phyloP scores from a whole-genome alignment of 768 basidiomycete genomes.

The Lyophyllum shimeji region DNA sequence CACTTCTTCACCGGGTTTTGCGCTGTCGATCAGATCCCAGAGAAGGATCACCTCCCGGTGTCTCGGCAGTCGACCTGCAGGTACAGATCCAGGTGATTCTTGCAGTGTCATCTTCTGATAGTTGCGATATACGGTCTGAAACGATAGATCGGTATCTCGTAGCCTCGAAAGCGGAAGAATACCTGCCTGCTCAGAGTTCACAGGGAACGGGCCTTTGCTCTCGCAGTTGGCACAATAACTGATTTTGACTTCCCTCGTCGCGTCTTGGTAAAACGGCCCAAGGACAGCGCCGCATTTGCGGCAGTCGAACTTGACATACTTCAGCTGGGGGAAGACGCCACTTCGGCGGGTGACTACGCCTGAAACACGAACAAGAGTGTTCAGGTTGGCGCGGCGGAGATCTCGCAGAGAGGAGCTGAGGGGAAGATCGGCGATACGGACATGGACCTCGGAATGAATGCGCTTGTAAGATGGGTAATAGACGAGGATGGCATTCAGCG shows the following conservation, averaged over 20 bases:
- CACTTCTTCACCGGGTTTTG: constrained; percentile 98
- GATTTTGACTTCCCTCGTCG: constrained; percentile 89
- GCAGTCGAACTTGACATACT: constrained; percentile 99
- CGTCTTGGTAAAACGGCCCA: constrained; percentile 98
- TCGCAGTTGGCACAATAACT: constrained; percentile 95
- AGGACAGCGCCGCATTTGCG: constrained; percentile 90
- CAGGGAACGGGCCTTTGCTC: constrained; percentile 90
- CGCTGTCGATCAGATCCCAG: constrained; percentile 97
- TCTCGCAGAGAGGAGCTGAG: constrained; percentile 89
- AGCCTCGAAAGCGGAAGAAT: too few species aligned
- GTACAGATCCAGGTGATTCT: constrained; percentile 96
- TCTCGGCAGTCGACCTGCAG: constrained; percentile 93
- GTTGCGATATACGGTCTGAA: constrained; percentile 93
- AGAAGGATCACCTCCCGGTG: constrained; percentile 96
- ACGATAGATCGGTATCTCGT: not conserved
- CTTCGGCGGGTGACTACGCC: constrained; percentile 95
- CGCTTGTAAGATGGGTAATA: constrained; percentile 96
- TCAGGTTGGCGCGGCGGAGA: constrained; percentile 87
- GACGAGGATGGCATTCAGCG: constrained; percentile 89
- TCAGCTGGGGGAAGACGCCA: constrained; percentile 98
- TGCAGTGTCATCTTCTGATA: constrained; percentile 99
- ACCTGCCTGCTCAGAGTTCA: constrained; percentile 92
- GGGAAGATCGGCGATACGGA: constrained; percentile 93
- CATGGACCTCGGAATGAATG: constrained; percentile 97
- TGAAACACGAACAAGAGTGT: constrained; percentile 92